Evolutionary conservation across 352 stramenopile genomes (phyloP), one percentile per base, ranked within the genome.

Genomic region (Plasmopara viticola): DNA sequence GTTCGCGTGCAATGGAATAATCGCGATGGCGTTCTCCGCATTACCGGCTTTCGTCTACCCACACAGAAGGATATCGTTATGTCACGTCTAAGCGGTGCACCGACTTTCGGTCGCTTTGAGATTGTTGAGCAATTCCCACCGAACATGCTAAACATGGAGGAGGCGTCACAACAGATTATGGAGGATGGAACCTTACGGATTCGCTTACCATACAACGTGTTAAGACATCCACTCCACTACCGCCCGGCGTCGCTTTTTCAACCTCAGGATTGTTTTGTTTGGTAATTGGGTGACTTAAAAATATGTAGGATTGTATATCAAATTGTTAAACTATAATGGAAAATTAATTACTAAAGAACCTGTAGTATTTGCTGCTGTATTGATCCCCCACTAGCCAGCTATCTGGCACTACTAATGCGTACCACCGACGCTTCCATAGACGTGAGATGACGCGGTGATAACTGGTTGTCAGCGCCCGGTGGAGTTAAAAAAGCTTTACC

Each of bases 101-200:
- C 78, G 20, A 84, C 72, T 2, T 86, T 84, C 39, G 74, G 78
- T 25, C 78, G 74, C 52, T 88, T 88, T 20, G 72, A 86, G 42
- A 85, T 88, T 50, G 51, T 44, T 12, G 66, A 87, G 61, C 68
- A 70, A 18, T 74, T 86, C 47, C 70, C 70, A 30, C 41, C 49
- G 40, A 64, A 70, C 37, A 52, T 69, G 48, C 47, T 82, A 29
- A 65, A 72, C 56, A 66, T 85, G 56, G 66, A 84, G 29, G 59
- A 77, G 15, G 70, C 72, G n/a, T 73, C 72, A 13, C 74, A 84
- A 53, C 62, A 76, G 38, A 45, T 87, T 9, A 44, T 35, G 9
- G 60, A 67, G 18, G 63, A 85, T 49, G 73, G 73, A 17, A 84
- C 65, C 3, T 39, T 87, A 44, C 60, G 83, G 44, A 76, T 87